Base-by-base conservation (phyloP, 805 yeast species). In the Saitoella complicata region DNA sequence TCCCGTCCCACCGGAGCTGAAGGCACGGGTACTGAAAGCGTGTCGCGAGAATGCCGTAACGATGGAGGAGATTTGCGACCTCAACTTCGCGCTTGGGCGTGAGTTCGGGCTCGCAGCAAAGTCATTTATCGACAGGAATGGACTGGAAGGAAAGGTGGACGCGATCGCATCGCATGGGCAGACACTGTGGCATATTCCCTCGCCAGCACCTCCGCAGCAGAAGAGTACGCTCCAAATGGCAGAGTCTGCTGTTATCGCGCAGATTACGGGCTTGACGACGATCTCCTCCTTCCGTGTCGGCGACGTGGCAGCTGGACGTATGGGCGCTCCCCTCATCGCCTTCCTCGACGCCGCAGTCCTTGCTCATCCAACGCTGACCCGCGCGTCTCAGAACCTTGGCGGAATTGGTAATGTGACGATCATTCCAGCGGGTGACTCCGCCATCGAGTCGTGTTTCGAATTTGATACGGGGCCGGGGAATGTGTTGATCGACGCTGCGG, bases 391-490 rank as follows among this genome's bases (percentile, higher is more conserved):
- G 39, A 57, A 57, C 40, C 56, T 57, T 39, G 61, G 61, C 11
- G 61, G 61, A 5, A 57, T 57, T 31, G 49, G 53, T 21, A 21
- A 21, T 4, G 21, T 21, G 21, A 21, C 21, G 21, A 21, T 21
- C 21, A 21, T 21, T 21, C 21, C 21, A 2, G 21, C 21, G 2
- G 21, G 21, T 4, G 21, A 21, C 21, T 21, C 21, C 4, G 21
- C 21, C 21, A 4, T 21, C 21, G 21, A 21, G 21, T 21, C 21
- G 21, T 21, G 21, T 21, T 21, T 54, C 44, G 56, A 53, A 32
- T 57, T 46, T 40, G 61, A 57, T 41, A 51, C 47, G 11, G 61
- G 61, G 6, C 61, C 61, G 11, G 61, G 61, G 5, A 57, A 56
- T 42, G 53, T 56, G 8, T 47, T 54, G 37, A 56, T 57, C 30